phyloP scores from a whole-genome alignment of 148 eudicot species.

The Chenopodium quinoa region DNA sequence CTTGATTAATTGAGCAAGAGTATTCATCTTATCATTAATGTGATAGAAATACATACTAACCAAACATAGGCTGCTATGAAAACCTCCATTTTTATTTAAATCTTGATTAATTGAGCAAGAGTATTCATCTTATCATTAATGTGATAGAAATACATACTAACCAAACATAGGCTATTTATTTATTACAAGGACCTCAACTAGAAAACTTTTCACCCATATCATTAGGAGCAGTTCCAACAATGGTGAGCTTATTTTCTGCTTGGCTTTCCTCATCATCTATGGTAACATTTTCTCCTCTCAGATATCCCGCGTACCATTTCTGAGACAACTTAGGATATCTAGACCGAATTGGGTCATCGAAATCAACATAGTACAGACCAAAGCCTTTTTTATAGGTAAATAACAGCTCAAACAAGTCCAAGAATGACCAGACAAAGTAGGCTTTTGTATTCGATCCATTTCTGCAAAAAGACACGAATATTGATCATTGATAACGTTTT shows the following conservation, averaged over 20 bases:
- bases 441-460: slow-evolving; percentile 61
- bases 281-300: slow-evolving; percentile 33
- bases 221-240: background rate
- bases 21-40: too few species aligned
- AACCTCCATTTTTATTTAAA: too few species aligned
- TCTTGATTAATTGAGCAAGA: too few species aligned
- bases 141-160: too few species aligned
- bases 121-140: too few species aligned
- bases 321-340: slow-evolving; percentile 62
- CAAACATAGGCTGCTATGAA: too few species aligned
- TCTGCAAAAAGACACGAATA: slow-evolving; percentile 25
- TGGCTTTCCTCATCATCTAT: background rate
- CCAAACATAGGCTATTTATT: too few species aligned
- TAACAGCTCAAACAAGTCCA: slow-evolving; percentile 55
- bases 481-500: background rate
- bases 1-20: too few species aligned
- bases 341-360: slow-evolving; percentile 40
- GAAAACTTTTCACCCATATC: background rate
- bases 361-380: slow-evolving; percentile 58
- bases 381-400: slow-evolving; percentile 31
- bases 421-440: slow-evolving; percentile 63
- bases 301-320: slow-evolving; percentile 54
- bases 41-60: too few species aligned
- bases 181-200: background rate
- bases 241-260: background rate